Evolutionary conservation across 176 grass and related monocot genomes (phyloP).

Genomic region (Raddia distichophylla): DNA sequence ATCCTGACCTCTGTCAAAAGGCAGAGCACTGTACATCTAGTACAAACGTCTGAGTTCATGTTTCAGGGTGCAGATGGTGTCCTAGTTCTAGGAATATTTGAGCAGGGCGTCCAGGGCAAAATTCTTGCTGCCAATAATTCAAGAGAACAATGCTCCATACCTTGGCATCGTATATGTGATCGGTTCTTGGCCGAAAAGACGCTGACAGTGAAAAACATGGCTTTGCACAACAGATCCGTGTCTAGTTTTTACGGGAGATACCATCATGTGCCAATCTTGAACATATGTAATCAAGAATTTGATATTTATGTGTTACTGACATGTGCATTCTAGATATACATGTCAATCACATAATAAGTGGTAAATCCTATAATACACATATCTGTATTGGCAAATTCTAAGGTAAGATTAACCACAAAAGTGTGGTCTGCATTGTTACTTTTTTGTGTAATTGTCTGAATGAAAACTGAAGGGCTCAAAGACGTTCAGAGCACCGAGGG

Average conservation of each 20-base stretch:
- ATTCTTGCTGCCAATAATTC: conserved; percentile 55
- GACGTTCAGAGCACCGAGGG: conserved; percentile 19
- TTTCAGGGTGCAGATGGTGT: conserved; percentile 65
- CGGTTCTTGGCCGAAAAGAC: conserved; percentile 46
- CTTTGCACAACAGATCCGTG: conserved; percentile 43
- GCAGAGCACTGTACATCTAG: background rate
- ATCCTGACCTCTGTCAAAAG: no score
- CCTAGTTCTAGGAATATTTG: conserved; percentile 67
- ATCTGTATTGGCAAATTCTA: background rate
- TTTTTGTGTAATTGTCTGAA: conserved; percentile 12
- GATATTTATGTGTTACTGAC: no score
- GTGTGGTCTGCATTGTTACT: background rate
- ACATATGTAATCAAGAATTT: no score
- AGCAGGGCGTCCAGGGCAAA: conserved; percentile 51
- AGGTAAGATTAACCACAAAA: conserved; percentile 27
- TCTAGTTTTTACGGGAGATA: conserved; percentile 25
- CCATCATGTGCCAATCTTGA: no score
- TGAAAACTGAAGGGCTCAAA: conserved; percentile 35
- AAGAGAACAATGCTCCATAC: conserved; percentile 59
- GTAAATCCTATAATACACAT: no score
- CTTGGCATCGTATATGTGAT: conserved; percentile 60
- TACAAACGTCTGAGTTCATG: background rate
- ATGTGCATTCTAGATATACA: no score
- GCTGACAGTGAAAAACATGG: conserved; percentile 58
- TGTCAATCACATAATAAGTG: no score